Evolutionary conservation across 108 stramenopile species (phyloP).

Genomic region (Craspedostauros australis): DNA sequence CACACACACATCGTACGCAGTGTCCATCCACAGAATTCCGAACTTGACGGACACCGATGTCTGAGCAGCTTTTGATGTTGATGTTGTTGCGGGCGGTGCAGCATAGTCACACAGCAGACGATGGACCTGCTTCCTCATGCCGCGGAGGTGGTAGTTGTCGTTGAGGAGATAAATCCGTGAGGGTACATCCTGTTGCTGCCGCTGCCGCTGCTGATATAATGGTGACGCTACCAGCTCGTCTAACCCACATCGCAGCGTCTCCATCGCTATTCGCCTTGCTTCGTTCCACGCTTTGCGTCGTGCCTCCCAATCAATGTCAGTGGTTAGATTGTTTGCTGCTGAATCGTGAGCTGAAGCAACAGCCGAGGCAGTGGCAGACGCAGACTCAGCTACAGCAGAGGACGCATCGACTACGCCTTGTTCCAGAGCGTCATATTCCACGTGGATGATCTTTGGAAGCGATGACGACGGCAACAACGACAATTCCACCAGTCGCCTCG

Average conservation of each 20-base stretch:
- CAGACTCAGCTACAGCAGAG: too few relatives aligned
- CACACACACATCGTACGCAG: constrained; percentile 45
- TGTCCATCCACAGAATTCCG: constrained; percentile 40
- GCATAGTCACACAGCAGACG: constrained; percentile 14
- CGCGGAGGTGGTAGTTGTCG: constrained; percentile 74
- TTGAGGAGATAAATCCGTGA: constrained; percentile 62
- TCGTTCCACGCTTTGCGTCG: constrained; percentile 62
- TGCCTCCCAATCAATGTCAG: background rate
- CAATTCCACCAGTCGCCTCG: too few relatives aligned
- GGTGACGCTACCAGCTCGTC: constrained; percentile 7
- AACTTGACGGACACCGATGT: constrained; percentile 33
- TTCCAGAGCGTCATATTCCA: constrained; percentile 57
- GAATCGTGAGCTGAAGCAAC: background rate
- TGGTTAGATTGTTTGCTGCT: background rate
- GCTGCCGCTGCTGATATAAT: background rate
- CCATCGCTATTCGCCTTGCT: constrained; percentile 41
- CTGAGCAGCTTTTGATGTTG: too few relatives aligned
- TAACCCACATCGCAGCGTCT: constrained; percentile 34
- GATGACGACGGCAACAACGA: too few relatives aligned
- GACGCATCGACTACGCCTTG: too few relatives aligned
- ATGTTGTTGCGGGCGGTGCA: background rate
- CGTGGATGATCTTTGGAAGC: too few relatives aligned
- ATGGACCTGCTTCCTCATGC: constrained; percentile 76
- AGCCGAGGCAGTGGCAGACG: background rate
- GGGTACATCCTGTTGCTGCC: constrained; percentile 1